Evolutionary conservation across 306 rosid genomes (phyloP).

Genomic region (Morella rubra): DNA sequence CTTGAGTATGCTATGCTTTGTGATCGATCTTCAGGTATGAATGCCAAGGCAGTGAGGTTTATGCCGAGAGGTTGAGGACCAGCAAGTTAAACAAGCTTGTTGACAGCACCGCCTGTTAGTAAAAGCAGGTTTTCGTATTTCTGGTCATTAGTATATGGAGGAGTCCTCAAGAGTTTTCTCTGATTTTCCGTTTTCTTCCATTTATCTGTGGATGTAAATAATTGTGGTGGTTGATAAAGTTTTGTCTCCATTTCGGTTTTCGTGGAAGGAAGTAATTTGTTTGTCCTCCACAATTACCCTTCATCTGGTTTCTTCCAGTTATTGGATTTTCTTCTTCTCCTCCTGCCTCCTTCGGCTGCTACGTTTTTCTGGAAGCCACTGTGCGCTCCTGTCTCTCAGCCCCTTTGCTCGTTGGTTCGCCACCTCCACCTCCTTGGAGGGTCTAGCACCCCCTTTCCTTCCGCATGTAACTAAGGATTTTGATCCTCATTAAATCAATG

Average conservation of each 20-base stretch:
- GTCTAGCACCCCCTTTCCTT: too few relatives aligned
- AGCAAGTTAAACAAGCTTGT: constrained; percentile 31
- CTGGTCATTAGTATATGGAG: neutral
- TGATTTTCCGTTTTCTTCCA: neutral
- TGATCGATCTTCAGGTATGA: constrained; percentile 30
- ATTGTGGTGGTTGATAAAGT: neutral
- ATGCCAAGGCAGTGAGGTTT: constrained; percentile 32
- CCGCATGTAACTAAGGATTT: too few relatives aligned
- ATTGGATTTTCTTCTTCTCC: too few relatives aligned
- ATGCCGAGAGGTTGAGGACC: constrained; percentile 33
- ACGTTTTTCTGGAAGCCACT: too few relatives aligned
- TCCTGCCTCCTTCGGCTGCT: too few relatives aligned
- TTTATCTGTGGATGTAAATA: neutral
- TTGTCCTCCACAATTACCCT: neutral
- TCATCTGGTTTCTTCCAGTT: too few relatives aligned
- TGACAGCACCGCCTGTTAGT: constrained; percentile 18
- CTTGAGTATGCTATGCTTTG: neutral
- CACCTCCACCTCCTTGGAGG: too few relatives aligned
- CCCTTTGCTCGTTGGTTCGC: too few relatives aligned
- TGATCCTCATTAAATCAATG: too few relatives aligned
- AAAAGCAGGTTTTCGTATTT: neutral
- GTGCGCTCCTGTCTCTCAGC: too few relatives aligned
- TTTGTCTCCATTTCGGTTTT: neutral
- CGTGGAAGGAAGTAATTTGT: neutral
- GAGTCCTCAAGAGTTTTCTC: too few relatives aligned